Conservation (phyloP, 2,329 filamentous ascomycete species). For the Paecilomyces sp. region DNA sequence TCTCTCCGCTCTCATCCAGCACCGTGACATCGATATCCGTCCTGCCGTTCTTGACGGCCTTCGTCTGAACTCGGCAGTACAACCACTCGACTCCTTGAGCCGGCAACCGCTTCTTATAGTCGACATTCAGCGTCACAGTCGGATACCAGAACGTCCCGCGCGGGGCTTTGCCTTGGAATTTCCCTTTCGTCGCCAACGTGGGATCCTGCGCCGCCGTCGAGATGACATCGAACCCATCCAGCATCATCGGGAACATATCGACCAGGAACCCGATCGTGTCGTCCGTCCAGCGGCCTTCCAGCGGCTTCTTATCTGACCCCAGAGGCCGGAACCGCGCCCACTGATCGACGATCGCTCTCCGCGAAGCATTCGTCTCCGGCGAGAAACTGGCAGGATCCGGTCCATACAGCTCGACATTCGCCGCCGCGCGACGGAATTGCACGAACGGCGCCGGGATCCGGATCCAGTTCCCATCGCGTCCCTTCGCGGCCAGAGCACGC, state of each 20-base stretch:
- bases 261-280: slow-evolving; percentile 57
- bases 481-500: not conserved
- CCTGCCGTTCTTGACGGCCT: slow-evolving; percentile 62
- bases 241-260: slow-evolving; percentile 62
- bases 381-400: slow-evolving; percentile 18
- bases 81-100: slow-evolving; percentile 65
- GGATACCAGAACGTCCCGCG: slow-evolving; percentile 60
- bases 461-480: not conserved
- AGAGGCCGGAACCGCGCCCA: slow-evolving; percentile 59
- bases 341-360: slow-evolving; percentile 45
- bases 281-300: slow-evolving; percentile 52
- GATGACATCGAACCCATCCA: slow-evolving; percentile 44
- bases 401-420: not conserved
- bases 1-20: slow-evolving; percentile 55
- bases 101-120: slow-evolving; percentile 67
- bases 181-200: slow-evolving; percentile 15
- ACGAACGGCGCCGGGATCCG: not conserved
- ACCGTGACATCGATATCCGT: slow-evolving; percentile 68
- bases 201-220: slow-evolving; percentile 18
- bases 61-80: slow-evolving; percentile 57
- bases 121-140: slow-evolving; percentile 66
- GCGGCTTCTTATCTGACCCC: slow-evolving; percentile 13
- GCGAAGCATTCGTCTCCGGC: slow-evolving; percentile 21
- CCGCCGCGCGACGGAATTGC: not conserved
- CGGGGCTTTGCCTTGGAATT: slow-evolving; percentile 5